A percentile compares a stretch with the other conserved stretches of the same genome.
phyloP scores from a whole-genome alignment of 176 grass and related monocot species.

The Hsuehochloa calcarea region DNA sequence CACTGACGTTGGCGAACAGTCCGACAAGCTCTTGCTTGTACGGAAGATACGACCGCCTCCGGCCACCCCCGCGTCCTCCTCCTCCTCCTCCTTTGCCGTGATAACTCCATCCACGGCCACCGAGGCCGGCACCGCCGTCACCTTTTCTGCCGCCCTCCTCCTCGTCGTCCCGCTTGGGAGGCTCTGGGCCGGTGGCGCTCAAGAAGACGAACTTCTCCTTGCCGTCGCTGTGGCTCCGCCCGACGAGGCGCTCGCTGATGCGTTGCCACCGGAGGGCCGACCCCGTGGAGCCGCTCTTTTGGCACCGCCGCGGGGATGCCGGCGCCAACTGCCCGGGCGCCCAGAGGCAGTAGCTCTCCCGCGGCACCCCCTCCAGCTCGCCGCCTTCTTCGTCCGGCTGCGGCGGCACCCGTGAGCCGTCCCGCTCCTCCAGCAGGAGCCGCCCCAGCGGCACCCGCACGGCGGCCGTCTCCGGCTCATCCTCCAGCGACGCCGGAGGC shows the following conservation, averaged over 20 bases:
- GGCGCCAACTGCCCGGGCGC: slow-evolving; percentile 45
- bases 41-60: slow-evolving; percentile 69
- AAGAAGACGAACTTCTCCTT: slow-evolving; percentile 98
- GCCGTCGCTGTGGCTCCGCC: slow-evolving; percentile 92
- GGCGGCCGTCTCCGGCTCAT: slow-evolving; percentile 33
- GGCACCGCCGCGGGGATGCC: slow-evolving; percentile 51
- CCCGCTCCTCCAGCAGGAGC: slow-evolving; percentile 75
- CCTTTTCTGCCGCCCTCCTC: background rate
- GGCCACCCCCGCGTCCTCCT: slow-evolving; percentile 4
- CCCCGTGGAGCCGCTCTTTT: slow-evolving; percentile 86
- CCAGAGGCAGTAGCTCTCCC: slow-evolving; percentile 84
- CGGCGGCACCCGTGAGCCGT: background rate
- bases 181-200: slow-evolving; percentile 1
- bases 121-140: background rate
- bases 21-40: slow-evolving; percentile 83
- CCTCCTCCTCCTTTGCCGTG: slow-evolving; percentile 33
- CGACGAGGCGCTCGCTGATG: slow-evolving; percentile 75
- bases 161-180: slow-evolving; percentile 4
- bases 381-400: background rate
- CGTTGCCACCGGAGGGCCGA: slow-evolving; percentile 77
- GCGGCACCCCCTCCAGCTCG: slow-evolving; percentile 65
- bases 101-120: slow-evolving; percentile 38
- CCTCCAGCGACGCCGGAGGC: background rate
- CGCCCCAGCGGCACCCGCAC: slow-evolving; percentile 47
- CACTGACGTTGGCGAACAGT: slow-evolving; percentile 80